Conservation (phyloP, 1,284 basidiomycete species). For the Sanghuangporus sanghuang region DNA sequence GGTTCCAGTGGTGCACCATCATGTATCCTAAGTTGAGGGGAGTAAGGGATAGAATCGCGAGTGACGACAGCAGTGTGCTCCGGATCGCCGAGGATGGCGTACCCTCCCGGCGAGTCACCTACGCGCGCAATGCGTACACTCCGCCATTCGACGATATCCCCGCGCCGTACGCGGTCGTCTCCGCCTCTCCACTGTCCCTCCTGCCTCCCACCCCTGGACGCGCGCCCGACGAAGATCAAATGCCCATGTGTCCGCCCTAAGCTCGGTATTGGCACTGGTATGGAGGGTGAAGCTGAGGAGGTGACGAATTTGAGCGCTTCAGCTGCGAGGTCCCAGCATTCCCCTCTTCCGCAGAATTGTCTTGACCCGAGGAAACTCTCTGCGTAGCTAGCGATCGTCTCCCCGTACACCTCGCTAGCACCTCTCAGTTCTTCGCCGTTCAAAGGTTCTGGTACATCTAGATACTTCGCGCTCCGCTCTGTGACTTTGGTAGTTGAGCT, state of each 20-base stretch:
- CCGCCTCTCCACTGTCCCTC: slow-evolving; percentile 48
- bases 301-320: slow-evolving; percentile 39
- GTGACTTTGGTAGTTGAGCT: slow-evolving; percentile 28
- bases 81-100: slow-evolving; percentile 30
- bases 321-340: slow-evolving; percentile 56
- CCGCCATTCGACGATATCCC: slow-evolving; percentile 54
- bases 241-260: slow-evolving; percentile 50
- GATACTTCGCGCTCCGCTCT: slow-evolving; percentile 34
- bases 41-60: slow-evolving; percentile 23
- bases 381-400: slow-evolving; percentile 43
- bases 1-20: slow-evolving; percentile 21
- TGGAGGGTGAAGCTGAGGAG: slow-evolving; percentile 37
- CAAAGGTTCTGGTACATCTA: slow-evolving; percentile 34
- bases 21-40: slow-evolving; percentile 3
- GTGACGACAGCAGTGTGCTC: slow-evolving; percentile 37
- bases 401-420: slow-evolving; percentile 46
- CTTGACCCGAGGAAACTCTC: slow-evolving; percentile 40
- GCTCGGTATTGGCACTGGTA: slow-evolving; percentile 43
- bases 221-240: slow-evolving; percentile 43
- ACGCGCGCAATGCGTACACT: slow-evolving; percentile 31
- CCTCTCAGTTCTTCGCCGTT: slow-evolving; percentile 30
- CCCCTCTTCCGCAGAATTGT: slow-evolving; percentile 44
- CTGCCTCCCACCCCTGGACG: slow-evolving; percentile 29
- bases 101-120: background rate
- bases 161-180: slow-evolving; percentile 45